Evolutionary conservation across 345 rosid genomes (phyloP), one percentile per base, ranked within the genome.

Genomic region (Lepidium didymum): DNA sequence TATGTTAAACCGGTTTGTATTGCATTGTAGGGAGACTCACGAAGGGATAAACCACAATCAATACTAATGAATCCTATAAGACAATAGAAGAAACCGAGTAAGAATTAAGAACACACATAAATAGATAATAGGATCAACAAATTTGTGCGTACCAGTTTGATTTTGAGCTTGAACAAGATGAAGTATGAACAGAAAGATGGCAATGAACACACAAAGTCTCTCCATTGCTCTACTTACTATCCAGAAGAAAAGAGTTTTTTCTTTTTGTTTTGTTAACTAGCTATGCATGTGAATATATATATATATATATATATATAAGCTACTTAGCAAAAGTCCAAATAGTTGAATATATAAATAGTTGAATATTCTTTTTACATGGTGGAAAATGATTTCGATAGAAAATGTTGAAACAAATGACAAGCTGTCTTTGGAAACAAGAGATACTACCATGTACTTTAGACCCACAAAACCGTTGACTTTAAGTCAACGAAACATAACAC

Each of bases 31-130:
- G 73, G 57, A 62, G 78, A 25, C 13, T 67, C 74, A 19, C 34
- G 53, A 60, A 11, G 14, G 1, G 77, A 7, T 27, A 60, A 61
- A 19, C 78, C 78, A 18, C 74, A 74, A 46, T 69, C 78, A 69
- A 74, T 61, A 62, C 21, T 74, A 9, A 74, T 67, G 64, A 74
- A 74, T 55, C 77, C 77, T 72, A 47, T 64, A 10, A 64, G 29
- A 62, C 1, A 40, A 31, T 5, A 13, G 15, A 46, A 5, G 11
- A 70, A 61, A 23, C 53, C 14, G 33, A n/a, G 51, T 12, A 50
- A 19, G 52, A 27, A 49, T 3, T 27, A 27, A 27, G 31, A 27
- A 38, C 15, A 18, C 31, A 9, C 16, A 55, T 12, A 55, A 18
- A 52, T 19, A 38, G 3, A 61, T 5, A 21, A 18, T 6, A 4